Evolutionary conservation across 805 yeast species (phyloP).

Genomic region (Lachancea lanzarotensis): DNA sequence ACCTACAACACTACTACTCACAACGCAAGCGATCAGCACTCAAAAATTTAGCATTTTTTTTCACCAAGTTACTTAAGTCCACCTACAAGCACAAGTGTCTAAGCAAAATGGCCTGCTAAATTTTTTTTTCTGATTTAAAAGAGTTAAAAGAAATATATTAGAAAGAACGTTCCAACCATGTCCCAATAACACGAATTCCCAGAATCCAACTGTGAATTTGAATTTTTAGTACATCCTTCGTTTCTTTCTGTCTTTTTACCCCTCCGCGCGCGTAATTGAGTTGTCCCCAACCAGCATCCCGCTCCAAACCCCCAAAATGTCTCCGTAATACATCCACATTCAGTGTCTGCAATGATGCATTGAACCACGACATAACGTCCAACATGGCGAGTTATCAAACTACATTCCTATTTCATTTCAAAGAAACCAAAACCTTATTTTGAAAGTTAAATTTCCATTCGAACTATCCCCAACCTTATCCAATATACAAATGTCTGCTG

Average conservation of each 20-base stretch:
- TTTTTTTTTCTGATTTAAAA: constrained; percentile 13
- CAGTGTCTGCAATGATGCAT: constrained; percentile 7
- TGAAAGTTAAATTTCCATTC: not conserved
- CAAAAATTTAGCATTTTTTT: constrained; percentile 14
- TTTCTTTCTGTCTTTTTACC: not conserved
- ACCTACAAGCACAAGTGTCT: not conserved
- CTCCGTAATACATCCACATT: not conserved
- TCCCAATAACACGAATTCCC: constrained; percentile 6
- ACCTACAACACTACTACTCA: constrained; percentile 8
- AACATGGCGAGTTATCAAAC: constrained; percentile 6
- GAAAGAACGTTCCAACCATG: constrained; percentile 8
- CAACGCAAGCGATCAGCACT: constrained; percentile 17
- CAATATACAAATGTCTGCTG: constrained; percentile 4
- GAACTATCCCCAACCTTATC: not conserved
- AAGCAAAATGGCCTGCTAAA: constrained; percentile 24
- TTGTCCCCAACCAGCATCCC: constrained; percentile 1
- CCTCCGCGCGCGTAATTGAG: constrained; percentile 1
- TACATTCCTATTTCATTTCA: not conserved
- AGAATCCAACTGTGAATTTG: constrained; percentile 1
- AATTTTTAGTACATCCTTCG: not conserved
- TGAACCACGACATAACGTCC: constrained; percentile 8
- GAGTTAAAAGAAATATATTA: constrained; percentile 7
- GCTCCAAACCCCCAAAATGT: constrained; percentile 3
- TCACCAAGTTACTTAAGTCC: not conserved
- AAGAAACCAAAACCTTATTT: not conserved